These are phyloP conservation scores for Tuber umbilicatum DNA, from an alignment of 495 filamentous ascomycete genomes.

Conservation along the genomic window DNA sequence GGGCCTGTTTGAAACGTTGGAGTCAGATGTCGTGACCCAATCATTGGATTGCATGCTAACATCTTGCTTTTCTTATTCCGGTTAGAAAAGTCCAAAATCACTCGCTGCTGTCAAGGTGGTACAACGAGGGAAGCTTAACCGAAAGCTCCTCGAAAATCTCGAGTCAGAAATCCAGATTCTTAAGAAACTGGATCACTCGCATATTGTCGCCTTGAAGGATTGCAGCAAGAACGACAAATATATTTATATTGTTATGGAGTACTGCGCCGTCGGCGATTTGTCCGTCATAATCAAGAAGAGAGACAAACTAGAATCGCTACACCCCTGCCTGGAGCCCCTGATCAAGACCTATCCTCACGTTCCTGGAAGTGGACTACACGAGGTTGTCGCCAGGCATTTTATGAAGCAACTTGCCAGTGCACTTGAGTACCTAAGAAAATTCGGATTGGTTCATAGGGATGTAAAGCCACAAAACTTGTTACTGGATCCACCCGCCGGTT, in stretches of 20 bases:
- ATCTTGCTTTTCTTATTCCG: slow-evolving; percentile 14
- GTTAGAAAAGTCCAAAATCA: slow-evolving; percentile 52
- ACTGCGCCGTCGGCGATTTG: slow-evolving; percentile 88
- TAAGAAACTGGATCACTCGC: slow-evolving; percentile 83
- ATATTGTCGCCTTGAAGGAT: slow-evolving; percentile 92
- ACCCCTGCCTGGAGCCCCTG: slow-evolving; percentile 74
- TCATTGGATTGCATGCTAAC: slow-evolving; percentile 34
- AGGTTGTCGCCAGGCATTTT: slow-evolving; percentile 91
- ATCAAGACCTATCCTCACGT: slow-evolving; percentile 84
- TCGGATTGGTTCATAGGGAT: slow-evolving; percentile 88
- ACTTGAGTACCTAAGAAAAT: slow-evolving; percentile 73
- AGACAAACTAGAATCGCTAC: slow-evolving; percentile 59
- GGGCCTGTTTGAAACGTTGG: slow-evolving; percentile 34
- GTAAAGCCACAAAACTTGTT: slow-evolving; percentile 96
- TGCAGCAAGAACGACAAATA: slow-evolving; percentile 78
- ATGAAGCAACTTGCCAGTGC: slow-evolving; percentile 92
- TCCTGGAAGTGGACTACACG: slow-evolving; percentile 72
- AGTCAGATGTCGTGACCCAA: slow-evolving; percentile 16
- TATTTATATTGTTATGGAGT: slow-evolving; percentile 98
- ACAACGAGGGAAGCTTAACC: slow-evolving; percentile 78
- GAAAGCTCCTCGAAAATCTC: slow-evolving; percentile 92
- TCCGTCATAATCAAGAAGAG: slow-evolving; percentile 92
- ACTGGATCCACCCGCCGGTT: slow-evolving; percentile 73
- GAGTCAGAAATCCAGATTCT: slow-evolving; percentile 91
- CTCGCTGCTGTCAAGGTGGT: slow-evolving; percentile 94